Evolutionary conservation across 164 flowering plant genomes (phyloP), one percentile per base, ranked within the genome.

Genomic region (Piper longum): DNA sequence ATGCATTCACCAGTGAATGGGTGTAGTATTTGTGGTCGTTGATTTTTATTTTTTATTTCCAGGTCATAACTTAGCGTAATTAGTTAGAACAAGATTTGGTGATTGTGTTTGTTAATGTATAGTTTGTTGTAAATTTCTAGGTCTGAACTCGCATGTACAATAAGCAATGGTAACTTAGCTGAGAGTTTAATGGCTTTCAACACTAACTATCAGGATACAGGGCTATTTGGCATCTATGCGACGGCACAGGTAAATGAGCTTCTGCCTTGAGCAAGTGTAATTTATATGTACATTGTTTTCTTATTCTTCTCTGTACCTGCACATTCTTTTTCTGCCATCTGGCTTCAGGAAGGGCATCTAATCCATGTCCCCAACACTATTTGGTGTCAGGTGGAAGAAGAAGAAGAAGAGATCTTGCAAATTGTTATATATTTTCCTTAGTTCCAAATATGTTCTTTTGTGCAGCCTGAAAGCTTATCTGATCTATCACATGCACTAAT

Each of bases 141-240:
- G 40, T 85, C 96, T 3, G 86, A 82, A 72, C 85, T 89, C 64
- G 88, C 80, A 44, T 87, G 83, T 64, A 82, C 81, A 72, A 79
- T 85, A 71, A 80, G 73, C 57, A 83, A 80, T 14, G 76, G 82
- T 77, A 88, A 87, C 63, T 64, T 83, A 56, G 70, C 70, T 4
- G 66, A 68, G 70, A 68, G 70, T 62, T n/a, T 68, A 54, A 57
- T 68, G 66, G 62, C 70, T 13, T 68, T 63, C 62, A 68, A 68
- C 44, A 68, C 70, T 26, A 68, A 68, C 57, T 68, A 68, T 51
- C 12, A 44, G 17, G 70, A 68, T 44, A 68, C 62, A 41, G 70
- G 70, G 7, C 45, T 68, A 17, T 68, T 68, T 63, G 70, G 70
- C 43, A 48, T 68, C 26, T 68, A 62, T 58, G 17, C 70, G 16